phyloP scores from a whole-genome alignment of 2,329 filamentous ascomycete species.

The Aspergillus pseudonomiae region DNA sequence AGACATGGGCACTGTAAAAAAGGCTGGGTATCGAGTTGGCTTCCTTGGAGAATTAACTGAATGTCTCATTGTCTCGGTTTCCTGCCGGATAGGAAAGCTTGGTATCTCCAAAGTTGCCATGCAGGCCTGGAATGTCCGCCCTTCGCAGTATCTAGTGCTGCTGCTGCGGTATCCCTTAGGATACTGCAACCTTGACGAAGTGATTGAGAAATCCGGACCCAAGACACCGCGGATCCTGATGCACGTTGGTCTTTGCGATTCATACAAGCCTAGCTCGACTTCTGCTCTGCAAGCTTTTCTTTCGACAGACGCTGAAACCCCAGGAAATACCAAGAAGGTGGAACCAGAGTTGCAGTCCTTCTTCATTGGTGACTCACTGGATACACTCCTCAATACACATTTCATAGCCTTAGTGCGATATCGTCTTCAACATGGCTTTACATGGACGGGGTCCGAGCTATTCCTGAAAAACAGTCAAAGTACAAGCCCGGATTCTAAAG shows the following conservation, averaged over 20 bases:
- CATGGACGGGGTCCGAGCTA: conserved; percentile 70
- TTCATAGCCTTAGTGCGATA: conserved; percentile 66
- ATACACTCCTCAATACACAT: conserved; percentile 67
- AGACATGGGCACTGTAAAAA: conserved; percentile 65
- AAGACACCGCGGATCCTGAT: conserved; percentile 51
- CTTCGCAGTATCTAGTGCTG: conserved; percentile 71
- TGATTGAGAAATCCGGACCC: conserved; percentile 31
- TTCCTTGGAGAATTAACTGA: conserved; percentile 58
- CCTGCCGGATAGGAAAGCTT: conserved; percentile 70
- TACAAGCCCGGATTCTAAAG: conserved; percentile 20
- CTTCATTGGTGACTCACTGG: conserved; percentile 73
- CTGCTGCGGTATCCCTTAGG: conserved; percentile 66
- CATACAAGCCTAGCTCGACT: conserved; percentile 68
- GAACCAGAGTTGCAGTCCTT: conserved; percentile 53
- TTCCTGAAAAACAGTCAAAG: conserved; percentile 56
- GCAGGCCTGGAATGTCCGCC: conserved; percentile 73
- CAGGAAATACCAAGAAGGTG: background rate
- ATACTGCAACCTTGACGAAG: conserved; percentile 63
- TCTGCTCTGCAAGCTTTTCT: conserved; percentile 59
- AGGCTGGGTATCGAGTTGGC: conserved; percentile 71
- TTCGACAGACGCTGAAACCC: conserved; percentile 40
- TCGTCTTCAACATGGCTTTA: conserved; percentile 55
- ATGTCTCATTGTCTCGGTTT: conserved; percentile 64
- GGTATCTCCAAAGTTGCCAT: conserved; percentile 74
- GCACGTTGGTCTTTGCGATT: conserved; percentile 69